phyloP scores from a whole-genome alignment of 768 basidiomycete genomes.

The Pulveroboletus frians region DNA sequence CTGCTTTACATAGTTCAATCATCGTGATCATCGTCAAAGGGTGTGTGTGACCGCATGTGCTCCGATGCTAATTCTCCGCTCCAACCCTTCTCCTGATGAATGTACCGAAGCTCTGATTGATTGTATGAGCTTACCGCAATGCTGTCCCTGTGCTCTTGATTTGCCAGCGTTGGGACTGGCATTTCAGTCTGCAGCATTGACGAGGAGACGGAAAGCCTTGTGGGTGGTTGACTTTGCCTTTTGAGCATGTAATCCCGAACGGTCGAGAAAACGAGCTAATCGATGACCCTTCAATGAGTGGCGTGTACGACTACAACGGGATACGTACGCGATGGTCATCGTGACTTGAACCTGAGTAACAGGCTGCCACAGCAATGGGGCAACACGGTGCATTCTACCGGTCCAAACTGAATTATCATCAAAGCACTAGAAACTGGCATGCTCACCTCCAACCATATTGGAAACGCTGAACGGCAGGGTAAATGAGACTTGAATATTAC shows the following conservation, averaged over 20 bases:
- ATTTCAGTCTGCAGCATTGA: slow-evolving; percentile 25
- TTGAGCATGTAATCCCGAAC: slow-evolving; percentile 70
- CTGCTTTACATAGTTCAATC: slow-evolving; percentile 24
- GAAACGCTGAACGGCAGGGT: slow-evolving; percentile 54
- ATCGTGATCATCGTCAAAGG: slow-evolving; percentile 38
- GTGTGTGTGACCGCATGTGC: slow-evolving; percentile 34
- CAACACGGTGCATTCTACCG: slow-evolving; percentile 74
- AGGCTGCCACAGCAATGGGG: slow-evolving; percentile 72
- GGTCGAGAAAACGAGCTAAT: slow-evolving; percentile 57
- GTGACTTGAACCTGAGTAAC: slow-evolving; percentile 75
- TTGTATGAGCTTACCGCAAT: slow-evolving; percentile 25
- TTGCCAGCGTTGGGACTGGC: slow-evolving; percentile 27
- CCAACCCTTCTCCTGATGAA: slow-evolving; percentile 32
- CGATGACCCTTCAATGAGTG: slow-evolving; percentile 2
- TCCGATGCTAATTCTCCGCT: slow-evolving; percentile 33
- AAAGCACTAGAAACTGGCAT: background rate
- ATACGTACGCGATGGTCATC: slow-evolving; percentile 71
- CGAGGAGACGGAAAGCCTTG: slow-evolving; percentile 22
- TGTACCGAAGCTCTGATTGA: slow-evolving; percentile 24
- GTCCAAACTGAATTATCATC: slow-evolving; percentile 1
- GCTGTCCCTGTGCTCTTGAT: slow-evolving; percentile 29
- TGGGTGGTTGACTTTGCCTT: slow-evolving; percentile 29
- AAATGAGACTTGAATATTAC: background rate
- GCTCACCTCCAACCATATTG: slow-evolving; percentile 75
- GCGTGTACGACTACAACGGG: background rate